Base-by-base conservation (phyloP, 148 eudicot species). In the Silene conica region DNA sequence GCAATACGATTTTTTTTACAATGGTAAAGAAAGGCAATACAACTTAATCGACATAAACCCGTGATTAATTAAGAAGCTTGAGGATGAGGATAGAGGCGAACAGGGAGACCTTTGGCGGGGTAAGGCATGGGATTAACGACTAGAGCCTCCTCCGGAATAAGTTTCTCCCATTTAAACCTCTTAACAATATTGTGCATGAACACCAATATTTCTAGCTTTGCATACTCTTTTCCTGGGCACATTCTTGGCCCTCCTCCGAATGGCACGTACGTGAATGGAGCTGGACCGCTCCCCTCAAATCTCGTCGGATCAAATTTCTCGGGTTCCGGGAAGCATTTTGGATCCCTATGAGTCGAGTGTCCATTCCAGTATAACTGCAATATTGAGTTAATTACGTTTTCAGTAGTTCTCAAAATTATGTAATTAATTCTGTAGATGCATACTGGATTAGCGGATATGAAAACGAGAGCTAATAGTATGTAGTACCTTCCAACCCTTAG, bases 341-440 rank as follows among this genome's bases (percentile, higher is more conserved):
- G 79, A 63, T 63, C 70, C 74, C 31, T 62, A 52, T 77, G 79
- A 28, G 79, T 77, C 62, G 79, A 61, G 50, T 77, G 48, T 31
- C 74, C 74, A 63, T 74, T 77, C 79, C 79, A 77, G n/a, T 77
- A 77, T 70, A 77, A 15, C 79, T 77, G 70, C 74, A 26, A 26
- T 2, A 2, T 26, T 26, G 28, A 26, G 1, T 26, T n/a, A n/a
- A n/a, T n/a, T 26, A 1, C 28, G 28, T 26, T 26, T 26, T 26
- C 28, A 26, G 2, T 26, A 26, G n/a, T 26, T 26, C 28, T 26
- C 28, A 26, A 26, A 26, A 69, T 1, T 0, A n/a, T 43, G 21
- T 43, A 63, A 12, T 2, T 2, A n/a, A 26, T 26, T 26, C 28
- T 1, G 28, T 26, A 26, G 2, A 26, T 26, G 28, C 28, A 26